Conservation (phyloP, 345 rosid genomes). For the Turnera subulata region DNA sequence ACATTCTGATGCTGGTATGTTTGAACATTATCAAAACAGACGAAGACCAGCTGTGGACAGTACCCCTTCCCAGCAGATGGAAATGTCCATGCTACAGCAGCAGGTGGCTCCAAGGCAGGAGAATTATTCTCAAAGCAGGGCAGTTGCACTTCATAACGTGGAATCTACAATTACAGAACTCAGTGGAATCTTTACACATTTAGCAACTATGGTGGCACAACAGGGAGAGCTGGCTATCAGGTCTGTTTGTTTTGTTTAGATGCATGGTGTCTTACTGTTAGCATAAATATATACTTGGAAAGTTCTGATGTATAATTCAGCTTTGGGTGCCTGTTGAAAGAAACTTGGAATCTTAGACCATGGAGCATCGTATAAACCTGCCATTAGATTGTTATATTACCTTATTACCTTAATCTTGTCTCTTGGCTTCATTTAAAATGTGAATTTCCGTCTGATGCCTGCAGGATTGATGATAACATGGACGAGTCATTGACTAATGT, state of each 20-base stretch:
- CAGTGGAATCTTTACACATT: conserved; percentile 77
- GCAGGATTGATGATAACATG: conserved; percentile 93
- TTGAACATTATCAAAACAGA: conserved; percentile 36
- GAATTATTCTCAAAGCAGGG: conserved; percentile 58
- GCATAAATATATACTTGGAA: neutral
- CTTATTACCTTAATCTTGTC: too few species aligned
- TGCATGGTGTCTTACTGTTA: neutral
- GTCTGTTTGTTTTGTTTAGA: conserved; percentile 24
- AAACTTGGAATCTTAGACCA: too few species aligned
- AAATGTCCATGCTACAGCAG: conserved; percentile 90
- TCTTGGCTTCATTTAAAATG: too few species aligned
- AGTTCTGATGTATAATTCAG: too few species aligned
- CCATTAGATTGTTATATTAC: too few species aligned
- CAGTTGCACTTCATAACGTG: conserved; percentile 74
- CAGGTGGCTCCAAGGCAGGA: conserved; percentile 80
- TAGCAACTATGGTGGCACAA: conserved; percentile 89
- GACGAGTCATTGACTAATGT: conserved; percentile 83
- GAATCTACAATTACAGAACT: conserved; percentile 92
- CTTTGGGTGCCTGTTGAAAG: too few species aligned
- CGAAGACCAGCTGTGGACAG: conserved; percentile 75
- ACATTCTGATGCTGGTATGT: conserved; percentile 11
- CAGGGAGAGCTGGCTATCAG: conserved; percentile 91
- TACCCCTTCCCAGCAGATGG: conserved; percentile 67
- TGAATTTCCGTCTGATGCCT: conserved; percentile 15
- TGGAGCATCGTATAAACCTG: too few species aligned